These are phyloP conservation scores for Gonapodya prolifera DNA, from an alignment of 192 early-diverging fungal genomes.

Conservation along the genomic window DNA sequence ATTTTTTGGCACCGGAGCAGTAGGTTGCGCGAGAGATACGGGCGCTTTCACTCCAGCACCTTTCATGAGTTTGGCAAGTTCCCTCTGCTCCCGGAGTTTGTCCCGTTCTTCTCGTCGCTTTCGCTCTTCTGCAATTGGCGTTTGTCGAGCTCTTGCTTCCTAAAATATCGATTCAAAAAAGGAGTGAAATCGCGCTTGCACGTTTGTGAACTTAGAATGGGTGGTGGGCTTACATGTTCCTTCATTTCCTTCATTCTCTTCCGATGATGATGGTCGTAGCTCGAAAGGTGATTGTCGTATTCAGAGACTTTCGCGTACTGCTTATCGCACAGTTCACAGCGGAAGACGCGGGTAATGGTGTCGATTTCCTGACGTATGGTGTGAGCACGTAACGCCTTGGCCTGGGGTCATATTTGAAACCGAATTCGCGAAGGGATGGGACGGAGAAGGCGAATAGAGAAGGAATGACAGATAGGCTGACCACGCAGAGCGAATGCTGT, in stretches of 20 bases:
- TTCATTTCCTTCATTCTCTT: conserved; percentile 19
- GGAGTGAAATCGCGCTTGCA: neutral
- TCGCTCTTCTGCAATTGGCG: neutral
- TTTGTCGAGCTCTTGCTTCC: neutral
- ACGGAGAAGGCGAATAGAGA: neutral
- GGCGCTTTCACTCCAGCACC: neutral
- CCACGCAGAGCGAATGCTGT: neutral
- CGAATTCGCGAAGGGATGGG: neutral
- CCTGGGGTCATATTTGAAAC: conserved; percentile 12
- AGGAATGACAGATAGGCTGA: neutral
- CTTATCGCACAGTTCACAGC: conserved; percentile 65
- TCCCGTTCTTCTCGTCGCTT: neutral
- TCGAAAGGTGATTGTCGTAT: conserved; percentile 61
- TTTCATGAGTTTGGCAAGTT: neutral
- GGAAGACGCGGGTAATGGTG: conserved; percentile 45
- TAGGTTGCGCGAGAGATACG: neutral
- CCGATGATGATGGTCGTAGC: conserved; percentile 69
- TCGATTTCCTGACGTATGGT: conserved; percentile 48
- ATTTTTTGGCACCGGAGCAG: neutral
- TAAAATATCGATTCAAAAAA: neutral
- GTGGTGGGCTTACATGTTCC: no score
- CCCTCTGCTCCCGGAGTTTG: neutral
- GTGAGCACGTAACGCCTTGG: conserved; percentile 27
- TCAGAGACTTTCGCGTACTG: conserved; percentile 64
- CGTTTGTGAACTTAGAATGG: no score